phyloP scores from a whole-genome alignment of 169 alveolate species.

The Eimeria brunetti region DNA sequence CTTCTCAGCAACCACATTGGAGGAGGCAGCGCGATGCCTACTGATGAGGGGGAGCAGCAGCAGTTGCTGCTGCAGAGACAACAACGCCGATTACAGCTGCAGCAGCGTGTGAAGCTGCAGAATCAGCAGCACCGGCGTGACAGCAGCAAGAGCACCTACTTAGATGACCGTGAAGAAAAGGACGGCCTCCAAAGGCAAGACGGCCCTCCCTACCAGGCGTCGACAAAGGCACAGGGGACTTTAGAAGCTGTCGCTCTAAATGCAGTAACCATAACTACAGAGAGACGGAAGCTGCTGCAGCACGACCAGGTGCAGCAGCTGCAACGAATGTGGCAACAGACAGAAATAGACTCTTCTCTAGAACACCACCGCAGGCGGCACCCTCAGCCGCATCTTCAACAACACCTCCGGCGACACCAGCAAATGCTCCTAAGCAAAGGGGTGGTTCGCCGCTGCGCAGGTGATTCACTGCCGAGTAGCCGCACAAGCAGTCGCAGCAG shows the following conservation, averaged over 20 bases:
- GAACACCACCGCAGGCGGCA: background rate
- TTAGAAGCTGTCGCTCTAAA: conserved; percentile 13
- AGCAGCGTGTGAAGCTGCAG: conserved; percentile 30
- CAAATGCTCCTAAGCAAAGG: background rate
- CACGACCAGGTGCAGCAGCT: background rate
- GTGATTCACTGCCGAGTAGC: background rate
- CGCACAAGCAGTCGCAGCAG: conserved; percentile 52
- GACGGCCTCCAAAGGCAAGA: background rate
- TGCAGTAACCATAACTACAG: background rate
- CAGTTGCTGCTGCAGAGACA: background rate
- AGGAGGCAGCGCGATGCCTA: conserved; percentile 59
- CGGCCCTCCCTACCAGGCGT: background rate
- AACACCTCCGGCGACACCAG: conserved; percentile 18
- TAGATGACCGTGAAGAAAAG: background rate
- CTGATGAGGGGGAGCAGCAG: conserved; percentile 31
- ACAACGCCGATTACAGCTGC: background rate
- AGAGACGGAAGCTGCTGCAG: conserved; percentile 46
- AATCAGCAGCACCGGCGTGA: background rate
- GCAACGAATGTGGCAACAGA: background rate
- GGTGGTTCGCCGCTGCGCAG: background rate
- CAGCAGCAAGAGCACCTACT: background rate
- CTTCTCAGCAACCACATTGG: conserved; percentile 73
- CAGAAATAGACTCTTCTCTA: background rate
- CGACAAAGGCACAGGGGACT: background rate
- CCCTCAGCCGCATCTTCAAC: background rate